A percentile compares a stretch with the other conserved stretches of the same genome.
phyloP scores from a whole-genome alignment of 805 yeast genomes.

The Saturnispora dispora region DNA sequence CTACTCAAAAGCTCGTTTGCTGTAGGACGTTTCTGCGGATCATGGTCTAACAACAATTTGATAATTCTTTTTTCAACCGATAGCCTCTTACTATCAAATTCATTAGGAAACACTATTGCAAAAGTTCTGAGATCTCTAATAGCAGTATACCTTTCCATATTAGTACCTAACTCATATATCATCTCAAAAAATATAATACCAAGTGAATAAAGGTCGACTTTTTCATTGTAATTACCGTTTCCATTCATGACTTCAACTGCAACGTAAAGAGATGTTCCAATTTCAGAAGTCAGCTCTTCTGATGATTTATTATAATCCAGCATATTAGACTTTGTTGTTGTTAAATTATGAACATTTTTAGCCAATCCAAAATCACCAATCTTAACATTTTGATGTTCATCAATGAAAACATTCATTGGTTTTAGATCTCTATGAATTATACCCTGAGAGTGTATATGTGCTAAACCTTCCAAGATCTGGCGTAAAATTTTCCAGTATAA shows the following conservation, averaged over 20 bases:
- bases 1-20: conserved; percentile 70
- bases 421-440: conserved; percentile 92
- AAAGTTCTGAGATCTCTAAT: conserved; percentile 55
- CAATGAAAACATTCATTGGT: conserved; percentile 93
- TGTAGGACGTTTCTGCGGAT: conserved; percentile 69
- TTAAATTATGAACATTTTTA: conserved; percentile 61
- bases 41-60: conserved; percentile 59
- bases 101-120: conserved; percentile 59
- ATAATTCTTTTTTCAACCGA: conserved; percentile 62
- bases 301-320: conserved; percentile 24
- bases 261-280: conserved; percentile 89
- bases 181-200: conserved; percentile 95
- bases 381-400: conserved; percentile 77
- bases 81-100: conserved; percentile 45
- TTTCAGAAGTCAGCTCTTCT: conserved; percentile 82
- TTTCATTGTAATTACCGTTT: conserved; percentile 71
- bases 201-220: conserved; percentile 90
- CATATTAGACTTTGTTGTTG: conserved; percentile 6
- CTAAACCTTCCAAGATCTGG: conserved; percentile 81
- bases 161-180: conserved; percentile 78
- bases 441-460: conserved; percentile 87
- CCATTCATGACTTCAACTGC: conserved; percentile 82
- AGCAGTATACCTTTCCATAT: conserved; percentile 83
- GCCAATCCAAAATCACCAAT: conserved; percentile 98
- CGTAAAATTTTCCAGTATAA: conserved; percentile 88